Base-by-base conservation (phyloP, 129 eudicot genomes). In the Apium graveolens region DNA sequence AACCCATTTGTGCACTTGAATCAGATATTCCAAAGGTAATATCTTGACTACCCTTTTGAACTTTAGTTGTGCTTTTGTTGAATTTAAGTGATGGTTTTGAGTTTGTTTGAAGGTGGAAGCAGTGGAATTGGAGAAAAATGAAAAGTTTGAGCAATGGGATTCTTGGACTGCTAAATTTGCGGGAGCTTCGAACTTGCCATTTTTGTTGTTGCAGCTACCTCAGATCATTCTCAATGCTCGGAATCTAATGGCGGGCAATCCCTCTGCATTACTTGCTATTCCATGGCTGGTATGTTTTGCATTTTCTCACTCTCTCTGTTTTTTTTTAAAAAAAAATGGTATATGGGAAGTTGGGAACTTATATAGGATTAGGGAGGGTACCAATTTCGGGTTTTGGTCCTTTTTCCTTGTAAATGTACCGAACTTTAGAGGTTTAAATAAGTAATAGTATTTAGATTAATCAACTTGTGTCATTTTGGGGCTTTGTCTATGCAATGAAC, bases 211-310 rank as follows among this genome's bases (percentile, higher is more conserved):
- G 45, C 99, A 96, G 78, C 86, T 96, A 66, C 99, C 99, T 76
- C 99, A 96, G 71, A 96, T 96, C 66, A 82, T 88, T 35, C 97
- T 96, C 76, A 92, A 96, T 80, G 89, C 96, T 73, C 95, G 92
- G 48, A 96, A 96, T 80, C 99, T 96, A 66, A 29, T 86, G 13
- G 86, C 97, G 1, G 99, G 99, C 39, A 96, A 96, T 77, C 86
- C 81, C 1, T 78, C 93, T 44, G 99, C 99, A 24, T 91, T 96
- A 44, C 84, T 87, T 12, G 99, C 99, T 31, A 92, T 96, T 66
- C 97, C 96, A 49, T 96, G 99, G 99, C 99, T 96, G 97, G 99
- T 95, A 88, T 57, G 29, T 7, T n/a, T 57, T n/a, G 34, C 68
- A 26, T 60, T n/a, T 57, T 60, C 17, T 0, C 34, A 11, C 16